Conservation (phyloP, 2,329 filamentous ascomycete species). For the Monosporascus sp. region DNA sequence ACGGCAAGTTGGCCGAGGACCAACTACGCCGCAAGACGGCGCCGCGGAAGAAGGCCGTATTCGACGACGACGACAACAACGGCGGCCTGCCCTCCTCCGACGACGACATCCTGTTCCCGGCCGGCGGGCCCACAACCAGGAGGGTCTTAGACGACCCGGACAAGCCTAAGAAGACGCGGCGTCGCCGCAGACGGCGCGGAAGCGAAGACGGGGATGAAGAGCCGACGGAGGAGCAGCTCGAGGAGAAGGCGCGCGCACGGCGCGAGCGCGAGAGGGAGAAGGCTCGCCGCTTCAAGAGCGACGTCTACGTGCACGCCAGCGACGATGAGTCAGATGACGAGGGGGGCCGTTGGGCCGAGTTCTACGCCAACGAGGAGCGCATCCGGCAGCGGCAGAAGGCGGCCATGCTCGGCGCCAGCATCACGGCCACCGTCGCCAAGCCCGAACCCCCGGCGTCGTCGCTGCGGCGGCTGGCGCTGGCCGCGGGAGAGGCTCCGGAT, state of each 20-base stretch:
- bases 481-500: constrained; percentile 4
- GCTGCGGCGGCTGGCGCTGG: not conserved
- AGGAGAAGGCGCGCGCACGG: constrained; percentile 57
- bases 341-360: constrained; percentile 53
- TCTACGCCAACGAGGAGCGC: constrained; percentile 71
- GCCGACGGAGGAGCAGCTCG: constrained; percentile 59
- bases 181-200: constrained; percentile 37
- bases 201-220: constrained; percentile 40
- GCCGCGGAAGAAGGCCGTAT: constrained; percentile 52
- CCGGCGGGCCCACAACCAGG: constrained; percentile 58
- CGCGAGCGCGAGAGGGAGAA: constrained; percentile 71
- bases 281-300: constrained; percentile 75
- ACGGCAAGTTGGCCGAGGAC: constrained; percentile 68
- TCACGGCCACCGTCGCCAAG: constrained; percentile 8
- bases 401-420: constrained; percentile 21
- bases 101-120: constrained; percentile 63
- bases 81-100: constrained; percentile 33
- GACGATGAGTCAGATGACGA: constrained; percentile 88
- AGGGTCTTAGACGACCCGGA: constrained; percentile 49
- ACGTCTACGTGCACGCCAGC: constrained; percentile 72
- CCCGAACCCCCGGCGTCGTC: constrained; percentile 1
- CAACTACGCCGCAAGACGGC: constrained; percentile 70
- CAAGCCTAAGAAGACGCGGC: constrained; percentile 56
- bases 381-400: constrained; percentile 51
- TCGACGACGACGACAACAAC: constrained; percentile 63